These are phyloP conservation scores for Endotrypanum monterogeii DNA, from an alignment of 208 protist species.

Conservation along the genomic window DNA sequence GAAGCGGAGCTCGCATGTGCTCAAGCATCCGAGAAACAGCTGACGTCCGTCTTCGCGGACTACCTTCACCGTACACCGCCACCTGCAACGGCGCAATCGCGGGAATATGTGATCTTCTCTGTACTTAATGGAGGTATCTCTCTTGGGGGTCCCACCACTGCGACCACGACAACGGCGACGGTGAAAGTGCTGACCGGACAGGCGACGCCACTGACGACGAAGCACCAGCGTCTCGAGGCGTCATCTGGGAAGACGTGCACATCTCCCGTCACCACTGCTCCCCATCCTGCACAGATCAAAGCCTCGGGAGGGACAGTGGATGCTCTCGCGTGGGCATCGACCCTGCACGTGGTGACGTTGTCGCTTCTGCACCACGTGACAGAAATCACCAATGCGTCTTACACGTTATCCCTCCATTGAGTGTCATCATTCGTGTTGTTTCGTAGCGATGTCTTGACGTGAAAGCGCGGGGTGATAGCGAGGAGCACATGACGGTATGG, in stretches of 20 bases:
- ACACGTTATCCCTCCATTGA: slow-evolving; percentile 13
- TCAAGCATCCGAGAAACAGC: slow-evolving; percentile 8
- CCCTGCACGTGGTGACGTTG: slow-evolving; percentile 49
- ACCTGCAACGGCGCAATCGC: background rate
- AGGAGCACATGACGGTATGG: background rate
- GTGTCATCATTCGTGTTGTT: background rate
- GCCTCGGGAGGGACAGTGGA: background rate
- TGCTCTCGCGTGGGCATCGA: slow-evolving; percentile 24
- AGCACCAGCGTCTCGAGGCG: background rate
- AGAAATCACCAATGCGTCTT: slow-evolving; percentile 30
- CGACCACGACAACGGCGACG: background rate
- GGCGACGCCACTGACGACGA: background rate
- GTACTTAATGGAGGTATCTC: slow-evolving; percentile 29
- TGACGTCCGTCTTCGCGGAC: slow-evolving; percentile 19
- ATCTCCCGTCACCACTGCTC: background rate
- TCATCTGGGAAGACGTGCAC: background rate
- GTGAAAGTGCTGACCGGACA: background rate
- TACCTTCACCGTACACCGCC: slow-evolving; percentile 3
- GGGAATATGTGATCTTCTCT: slow-evolving; percentile 55
- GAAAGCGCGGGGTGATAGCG: background rate
- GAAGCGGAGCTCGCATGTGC: slow-evolving; percentile 8
- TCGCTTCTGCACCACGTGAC: slow-evolving; percentile 44
- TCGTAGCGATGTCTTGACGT: background rate
- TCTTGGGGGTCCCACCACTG: background rate
- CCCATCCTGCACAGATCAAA: background rate